Conservation (phyloP, 495 filamentous ascomycete genomes). For the Rhizodiscina lignyota region DNA sequence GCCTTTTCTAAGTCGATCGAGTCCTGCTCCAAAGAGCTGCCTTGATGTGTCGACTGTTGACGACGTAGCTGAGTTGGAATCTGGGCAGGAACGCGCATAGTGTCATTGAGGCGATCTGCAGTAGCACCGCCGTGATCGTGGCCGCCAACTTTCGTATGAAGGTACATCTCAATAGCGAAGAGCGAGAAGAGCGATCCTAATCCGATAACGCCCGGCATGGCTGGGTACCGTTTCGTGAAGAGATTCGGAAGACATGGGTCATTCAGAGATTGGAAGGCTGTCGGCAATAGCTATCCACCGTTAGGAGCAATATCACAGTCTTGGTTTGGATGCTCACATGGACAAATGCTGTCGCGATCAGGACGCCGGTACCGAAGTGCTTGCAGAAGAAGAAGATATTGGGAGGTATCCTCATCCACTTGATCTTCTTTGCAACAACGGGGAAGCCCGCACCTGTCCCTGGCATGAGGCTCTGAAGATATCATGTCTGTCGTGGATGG, state of each 20-base stretch:
- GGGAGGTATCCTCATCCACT: constrained; percentile 33
- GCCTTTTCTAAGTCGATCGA: background rate
- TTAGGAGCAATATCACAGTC: background rate
- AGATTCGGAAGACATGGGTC: constrained; percentile 42
- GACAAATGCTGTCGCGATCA: constrained; percentile 16
- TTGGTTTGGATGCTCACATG: constrained; percentile 9
- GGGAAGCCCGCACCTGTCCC: constrained; percentile 19
- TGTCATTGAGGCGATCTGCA: constrained; percentile 4
- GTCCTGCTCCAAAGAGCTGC: background rate
- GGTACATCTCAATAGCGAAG: constrained; percentile 39
- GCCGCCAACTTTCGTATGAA: constrained; percentile 20
- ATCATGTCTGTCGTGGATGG: background rate
- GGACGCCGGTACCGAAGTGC: constrained; percentile 16
- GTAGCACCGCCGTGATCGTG: constrained; percentile 32
- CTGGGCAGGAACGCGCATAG: constrained; percentile 1
- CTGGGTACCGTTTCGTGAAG: constrained; percentile 37
- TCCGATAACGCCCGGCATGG: constrained; percentile 41
- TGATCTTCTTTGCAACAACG: constrained; percentile 35
- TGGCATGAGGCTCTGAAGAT: background rate
- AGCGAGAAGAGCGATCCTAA: constrained; percentile 38
- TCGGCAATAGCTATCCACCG: constrained; percentile 30
- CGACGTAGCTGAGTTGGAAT: background rate
- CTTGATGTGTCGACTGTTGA: background rate
- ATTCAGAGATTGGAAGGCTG: constrained; percentile 36
- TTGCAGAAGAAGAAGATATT: constrained; percentile 37